phyloP scores from a whole-genome alignment of 257 asterid species.

The Nicotiana noctiflora region DNA sequence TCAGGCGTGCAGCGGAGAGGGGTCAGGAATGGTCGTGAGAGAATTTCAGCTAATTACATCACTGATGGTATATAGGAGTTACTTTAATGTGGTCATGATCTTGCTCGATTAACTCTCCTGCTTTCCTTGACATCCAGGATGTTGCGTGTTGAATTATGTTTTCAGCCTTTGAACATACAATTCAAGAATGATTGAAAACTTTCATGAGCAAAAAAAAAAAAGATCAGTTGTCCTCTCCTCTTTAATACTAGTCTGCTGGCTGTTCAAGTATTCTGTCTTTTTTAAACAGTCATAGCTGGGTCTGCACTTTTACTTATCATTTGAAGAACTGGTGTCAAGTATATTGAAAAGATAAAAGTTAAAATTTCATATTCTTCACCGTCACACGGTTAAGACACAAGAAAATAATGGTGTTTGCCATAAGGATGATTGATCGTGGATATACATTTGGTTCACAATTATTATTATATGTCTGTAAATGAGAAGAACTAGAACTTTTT shows the following conservation, averaged over 20 bases:
- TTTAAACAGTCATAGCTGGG: not conserved
- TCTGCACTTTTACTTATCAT: not conserved
- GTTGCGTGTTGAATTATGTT: not conserved
- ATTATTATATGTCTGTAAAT: not conserved
- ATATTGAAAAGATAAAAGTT: not conserved
- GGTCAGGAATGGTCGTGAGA: slow-evolving; percentile 29
- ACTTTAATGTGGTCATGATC: slow-evolving; percentile 2
- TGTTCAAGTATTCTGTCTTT: not conserved
- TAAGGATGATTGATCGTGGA: not conserved
- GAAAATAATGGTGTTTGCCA: not conserved
- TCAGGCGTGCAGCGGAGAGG: slow-evolving; percentile 35
- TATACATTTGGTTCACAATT: not conserved
- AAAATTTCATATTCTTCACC: not conserved
- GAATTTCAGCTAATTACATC: slow-evolving; percentile 21
- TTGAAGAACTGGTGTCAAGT: not conserved
- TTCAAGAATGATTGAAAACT: not conserved
- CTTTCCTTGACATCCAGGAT: not conserved
- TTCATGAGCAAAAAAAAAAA: not conserved
- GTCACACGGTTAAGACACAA: not conserved
- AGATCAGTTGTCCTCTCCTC: not conserved
- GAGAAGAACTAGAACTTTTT: not conserved
- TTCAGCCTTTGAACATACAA: not conserved
- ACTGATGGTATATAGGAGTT: slow-evolving; percentile 29
- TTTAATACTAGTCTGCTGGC: not conserved
- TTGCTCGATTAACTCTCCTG: not conserved